Conservation (phyloP, 805 yeast species). For the Candida alai region DNA sequence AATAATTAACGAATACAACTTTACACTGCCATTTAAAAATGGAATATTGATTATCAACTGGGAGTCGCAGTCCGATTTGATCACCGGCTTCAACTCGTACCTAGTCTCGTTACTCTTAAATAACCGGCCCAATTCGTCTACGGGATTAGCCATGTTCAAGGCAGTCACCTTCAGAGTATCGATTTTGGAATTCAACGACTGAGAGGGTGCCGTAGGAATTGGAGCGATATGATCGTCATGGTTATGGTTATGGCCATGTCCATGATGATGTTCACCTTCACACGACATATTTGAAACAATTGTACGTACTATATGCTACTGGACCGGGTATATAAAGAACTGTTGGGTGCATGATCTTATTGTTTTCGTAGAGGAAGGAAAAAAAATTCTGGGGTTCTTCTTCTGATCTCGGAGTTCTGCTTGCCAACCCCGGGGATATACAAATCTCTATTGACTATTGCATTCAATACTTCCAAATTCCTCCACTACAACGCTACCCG, state of each 20-base stretch:
- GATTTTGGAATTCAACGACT: slow-evolving; percentile 60
- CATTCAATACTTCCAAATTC: too few relatives aligned
- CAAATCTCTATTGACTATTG: too few relatives aligned
- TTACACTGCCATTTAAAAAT: slow-evolving; percentile 65
- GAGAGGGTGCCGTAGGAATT: slow-evolving; percentile 65
- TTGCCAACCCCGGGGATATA: too few relatives aligned
- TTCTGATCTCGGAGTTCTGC: too few relatives aligned
- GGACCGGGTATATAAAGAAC: background rate
- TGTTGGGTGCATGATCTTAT: too few relatives aligned
- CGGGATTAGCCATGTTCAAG: slow-evolving; percentile 54
- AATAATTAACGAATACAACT: slow-evolving; percentile 67
- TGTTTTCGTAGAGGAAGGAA: too few relatives aligned
- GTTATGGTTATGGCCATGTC: slow-evolving; percentile 25
- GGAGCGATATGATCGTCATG: slow-evolving; percentile 50
- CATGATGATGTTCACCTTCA: slow-evolving; percentile 24
- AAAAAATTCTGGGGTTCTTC: too few relatives aligned
- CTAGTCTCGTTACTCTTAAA: slow-evolving; percentile 52
- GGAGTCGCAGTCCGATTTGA: slow-evolving; percentile 74
- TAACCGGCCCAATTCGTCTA: slow-evolving; percentile 46
- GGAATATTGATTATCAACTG: slow-evolving; percentile 78
- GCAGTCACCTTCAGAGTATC: slow-evolving; percentile 58
- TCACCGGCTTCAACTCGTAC: slow-evolving; percentile 43
- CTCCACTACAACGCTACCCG: too few relatives aligned
- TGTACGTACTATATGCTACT: background rate
- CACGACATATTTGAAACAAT: slow-evolving; percentile 23